These are phyloP conservation scores for Ajuga reptans DNA, from an alignment of 305 asterid species.

Conservation along the genomic window DNA sequence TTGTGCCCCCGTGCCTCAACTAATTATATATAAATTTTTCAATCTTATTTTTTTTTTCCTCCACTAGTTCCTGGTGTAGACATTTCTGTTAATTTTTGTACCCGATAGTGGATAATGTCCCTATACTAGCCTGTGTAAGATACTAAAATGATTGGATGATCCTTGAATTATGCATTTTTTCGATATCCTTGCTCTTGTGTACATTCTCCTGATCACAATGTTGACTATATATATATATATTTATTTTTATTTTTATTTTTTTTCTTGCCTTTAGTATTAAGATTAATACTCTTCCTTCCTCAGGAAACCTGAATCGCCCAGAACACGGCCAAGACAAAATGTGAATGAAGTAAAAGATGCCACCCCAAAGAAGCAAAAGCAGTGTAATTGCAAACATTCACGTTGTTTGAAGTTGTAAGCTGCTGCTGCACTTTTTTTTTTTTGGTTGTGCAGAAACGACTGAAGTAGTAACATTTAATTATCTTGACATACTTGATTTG, in stretches of 20 bases:
- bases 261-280: constrained; percentile 7
- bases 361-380: constrained; percentile 79
- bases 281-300: constrained; percentile 13
- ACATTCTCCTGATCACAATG: not conserved
- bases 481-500: constrained; percentile 10
- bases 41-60: no score
- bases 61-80: not conserved
- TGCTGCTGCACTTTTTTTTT: constrained; percentile 13
- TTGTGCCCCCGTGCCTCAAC: not conserved
- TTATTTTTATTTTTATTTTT: no score
- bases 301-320: constrained; percentile 77
- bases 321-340: constrained; percentile 46
- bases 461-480: constrained; percentile 7
- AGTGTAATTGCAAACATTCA: constrained; percentile 78
- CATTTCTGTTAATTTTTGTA: not conserved
- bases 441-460: constrained; percentile 6
- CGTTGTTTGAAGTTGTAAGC: constrained; percentile 74
- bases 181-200: not conserved
- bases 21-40: not conserved
- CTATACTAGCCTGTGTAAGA: not conserved
- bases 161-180: constrained; percentile 3
- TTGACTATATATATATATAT: not conserved
- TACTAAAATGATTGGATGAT: not conserved
- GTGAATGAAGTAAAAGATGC: constrained; percentile 52
- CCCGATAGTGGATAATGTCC: not conserved